These are phyloP conservation scores for Gyrodon lividus DNA, from an alignment of 768 basidiomycete species.

Conservation along the genomic window DNA sequence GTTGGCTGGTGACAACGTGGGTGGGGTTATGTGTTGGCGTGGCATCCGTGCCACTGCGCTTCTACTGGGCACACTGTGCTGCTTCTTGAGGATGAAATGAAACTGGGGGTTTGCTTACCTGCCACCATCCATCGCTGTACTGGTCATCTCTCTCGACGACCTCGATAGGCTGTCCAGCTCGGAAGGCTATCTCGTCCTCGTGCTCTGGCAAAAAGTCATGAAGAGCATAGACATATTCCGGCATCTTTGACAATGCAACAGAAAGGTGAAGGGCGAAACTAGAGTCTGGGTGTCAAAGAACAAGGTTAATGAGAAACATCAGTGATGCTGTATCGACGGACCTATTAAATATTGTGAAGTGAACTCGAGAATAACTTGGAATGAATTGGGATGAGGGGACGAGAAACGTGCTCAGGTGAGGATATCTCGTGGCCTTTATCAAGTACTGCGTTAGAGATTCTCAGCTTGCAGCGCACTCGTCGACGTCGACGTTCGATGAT, in stretches of 20 bases:
- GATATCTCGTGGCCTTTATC: constrained; percentile 3
- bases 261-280: background rate
- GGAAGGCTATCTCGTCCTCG: constrained; percentile 89
- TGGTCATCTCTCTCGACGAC: constrained; percentile 91
- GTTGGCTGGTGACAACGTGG: constrained; percentile 23
- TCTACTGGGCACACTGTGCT: background rate
- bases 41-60: background rate
- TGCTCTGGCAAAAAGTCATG: constrained; percentile 91
- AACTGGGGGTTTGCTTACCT: constrained; percentile 39
- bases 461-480: constrained; percentile 9
- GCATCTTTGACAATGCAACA: constrained; percentile 43
- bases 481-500: constrained; percentile 16
- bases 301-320: background rate
- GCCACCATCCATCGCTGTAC: constrained; percentile 97
- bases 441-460: constrained; percentile 1
- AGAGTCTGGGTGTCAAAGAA: background rate
- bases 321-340: background rate
- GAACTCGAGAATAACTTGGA: too few relatives aligned
- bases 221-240: constrained; percentile 82
- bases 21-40: constrained; percentile 7
- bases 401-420: background rate
- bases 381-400: background rate
- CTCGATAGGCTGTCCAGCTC: constrained; percentile 82
- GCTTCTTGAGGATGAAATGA: constrained; percentile 12
- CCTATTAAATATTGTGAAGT: background rate